Evolutionary conservation across 78 protist genomes (phyloP).

Genomic region (Dictyostelium purpureum): DNA sequence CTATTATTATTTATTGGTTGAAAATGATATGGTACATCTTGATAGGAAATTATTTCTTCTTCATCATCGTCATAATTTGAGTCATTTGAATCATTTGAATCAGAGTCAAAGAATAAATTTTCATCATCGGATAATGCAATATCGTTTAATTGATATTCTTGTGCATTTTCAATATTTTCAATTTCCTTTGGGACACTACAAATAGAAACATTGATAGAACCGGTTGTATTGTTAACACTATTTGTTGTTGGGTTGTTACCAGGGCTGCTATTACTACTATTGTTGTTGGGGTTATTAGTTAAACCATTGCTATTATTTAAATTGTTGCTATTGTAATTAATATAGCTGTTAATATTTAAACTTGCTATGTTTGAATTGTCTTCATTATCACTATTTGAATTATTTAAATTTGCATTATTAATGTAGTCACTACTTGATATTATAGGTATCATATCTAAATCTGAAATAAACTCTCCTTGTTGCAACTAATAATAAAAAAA

Average conservation of each 20-base stretch:
- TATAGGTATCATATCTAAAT: constrained; percentile 36
- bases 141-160: constrained; percentile 75
- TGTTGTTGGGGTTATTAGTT: not conserved
- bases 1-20: not conserved
- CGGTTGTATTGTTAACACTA: not conserved
- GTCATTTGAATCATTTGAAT: constrained; percentile 37
- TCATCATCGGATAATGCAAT: constrained; percentile 69
- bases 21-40: not conserved
- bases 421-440: not conserved
- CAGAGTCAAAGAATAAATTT: constrained; percentile 65
- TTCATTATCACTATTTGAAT: not conserved
- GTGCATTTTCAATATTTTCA: constrained; percentile 64
- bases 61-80: constrained; percentile 69
- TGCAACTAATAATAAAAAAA: constrained; percentile 20
- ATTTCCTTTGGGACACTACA: constrained; percentile 73
- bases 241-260: not conserved
- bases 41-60: constrained; percentile 27
- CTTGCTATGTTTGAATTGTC: not conserved
- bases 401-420: not conserved
- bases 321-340: not conserved
- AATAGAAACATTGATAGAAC: constrained; percentile 22
- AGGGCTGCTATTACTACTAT: not conserved
- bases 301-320: not conserved
- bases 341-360: not conserved
- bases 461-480: constrained; percentile 69